phyloP scores from a whole-genome alignment of 805 yeast genomes.

The Starmerella sirachaensis region DNA sequence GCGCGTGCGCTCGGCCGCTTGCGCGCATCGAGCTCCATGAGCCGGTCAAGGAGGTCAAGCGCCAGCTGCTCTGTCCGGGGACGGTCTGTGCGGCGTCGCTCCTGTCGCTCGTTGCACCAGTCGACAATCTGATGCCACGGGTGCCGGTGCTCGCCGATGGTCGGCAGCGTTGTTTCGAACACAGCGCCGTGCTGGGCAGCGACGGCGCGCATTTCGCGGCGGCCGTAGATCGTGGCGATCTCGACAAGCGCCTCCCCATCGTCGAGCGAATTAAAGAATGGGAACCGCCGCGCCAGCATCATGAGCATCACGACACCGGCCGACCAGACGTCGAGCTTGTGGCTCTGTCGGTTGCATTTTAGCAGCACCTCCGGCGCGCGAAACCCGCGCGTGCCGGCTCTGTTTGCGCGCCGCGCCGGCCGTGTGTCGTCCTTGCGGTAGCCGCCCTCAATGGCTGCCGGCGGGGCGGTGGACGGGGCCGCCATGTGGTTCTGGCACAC shows the following conservation, averaged over 20 bases:
- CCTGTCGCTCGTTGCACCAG: conserved; percentile 18
- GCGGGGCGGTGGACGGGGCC: conserved; percentile 22
- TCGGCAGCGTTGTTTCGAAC: conserved; percentile 52
- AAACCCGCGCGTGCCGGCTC: conserved; percentile 94
- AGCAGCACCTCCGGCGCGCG: conserved; percentile 87
- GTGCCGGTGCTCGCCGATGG: conserved; percentile 36
- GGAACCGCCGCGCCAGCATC: conserved; percentile 66
- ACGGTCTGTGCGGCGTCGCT: background rate
- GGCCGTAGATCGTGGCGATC: conserved; percentile 69
- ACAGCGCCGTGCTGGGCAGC: conserved; percentile 84
- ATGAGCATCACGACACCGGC: conserved; percentile 82
- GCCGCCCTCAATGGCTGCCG: conserved; percentile 39
- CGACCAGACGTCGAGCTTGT: conserved; percentile 82
- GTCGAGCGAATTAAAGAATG: conserved; percentile 87
- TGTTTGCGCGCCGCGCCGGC: conserved; percentile 82
- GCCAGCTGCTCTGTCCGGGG: conserved; percentile 22
- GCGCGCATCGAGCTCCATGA: conserved; percentile 58
- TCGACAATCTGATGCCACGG: conserved; percentile 35
- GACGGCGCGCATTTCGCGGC: conserved; percentile 54
- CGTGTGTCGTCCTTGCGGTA: conserved; percentile 80
- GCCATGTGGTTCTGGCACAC: conserved; percentile 8
- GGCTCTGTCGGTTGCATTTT: conserved; percentile 72
- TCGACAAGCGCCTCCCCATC: conserved; percentile 87
- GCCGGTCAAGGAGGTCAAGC: conserved; percentile 33
- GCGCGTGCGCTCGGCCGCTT: conserved; percentile 55